Percentiles rank a stretch among this genome's conserved stretches.
phyloP scores from a whole-genome alignment of 306 rosid species.

The Vigna nakashimae region DNA sequence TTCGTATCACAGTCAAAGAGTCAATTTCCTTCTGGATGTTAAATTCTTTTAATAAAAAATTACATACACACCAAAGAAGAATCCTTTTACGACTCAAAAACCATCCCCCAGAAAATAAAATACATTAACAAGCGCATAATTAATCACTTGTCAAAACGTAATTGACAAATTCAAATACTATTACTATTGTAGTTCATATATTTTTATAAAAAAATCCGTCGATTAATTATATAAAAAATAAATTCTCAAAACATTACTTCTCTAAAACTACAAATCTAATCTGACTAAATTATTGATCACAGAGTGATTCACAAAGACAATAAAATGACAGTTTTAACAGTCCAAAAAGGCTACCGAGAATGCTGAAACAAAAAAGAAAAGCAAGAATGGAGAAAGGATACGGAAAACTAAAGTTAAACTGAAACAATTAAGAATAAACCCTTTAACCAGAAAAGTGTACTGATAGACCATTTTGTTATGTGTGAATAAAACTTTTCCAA shows the following conservation, averaged over 20 bases:
- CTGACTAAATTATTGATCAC: not conserved
- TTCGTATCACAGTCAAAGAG: not conserved
- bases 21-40: not conserved
- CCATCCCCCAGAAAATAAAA: not conserved
- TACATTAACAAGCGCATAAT: no score
- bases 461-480: not conserved
- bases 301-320: not conserved
- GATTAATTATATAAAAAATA: no score
- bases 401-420: not conserved
- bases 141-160: no score
- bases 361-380: not conserved
- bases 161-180: no score
- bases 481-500: not conserved
- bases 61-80: not conserved
- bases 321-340: not conserved
- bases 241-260: no score
- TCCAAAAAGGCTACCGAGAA: not conserved
- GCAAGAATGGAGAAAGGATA: not conserved
- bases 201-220: no score
- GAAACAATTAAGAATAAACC: not conserved
- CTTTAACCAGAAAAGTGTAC: not conserved
- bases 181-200: no score
- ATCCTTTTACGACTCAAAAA: not conserved
- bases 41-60: no score
- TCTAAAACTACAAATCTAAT: not conserved